Base-by-base conservation (phyloP, 805 yeast genomes). In the Ogataea methanolica region DNA sequence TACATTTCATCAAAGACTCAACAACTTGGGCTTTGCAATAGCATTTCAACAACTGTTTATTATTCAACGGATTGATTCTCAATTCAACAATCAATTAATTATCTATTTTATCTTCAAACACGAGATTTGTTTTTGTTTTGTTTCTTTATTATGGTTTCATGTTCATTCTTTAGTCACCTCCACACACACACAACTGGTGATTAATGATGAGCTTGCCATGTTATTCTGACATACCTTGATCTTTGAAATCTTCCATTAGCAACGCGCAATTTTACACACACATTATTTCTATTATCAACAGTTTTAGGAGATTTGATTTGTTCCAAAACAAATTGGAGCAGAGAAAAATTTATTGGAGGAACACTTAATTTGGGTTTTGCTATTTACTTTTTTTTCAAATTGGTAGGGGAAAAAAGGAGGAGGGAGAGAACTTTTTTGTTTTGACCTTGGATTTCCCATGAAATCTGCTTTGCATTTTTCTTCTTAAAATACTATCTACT, bases 381-480 rank as follows among this genome's bases (percentile, higher is more conserved):
- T 19, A 19, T 3, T 19, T 19, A 19, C 21, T 19, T 26, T 33
- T 9, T 16, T 9, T 33, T 37, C 33, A 23, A 35, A 5, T 26
- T 26, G 31, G 31, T 26, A 11, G 14, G 29, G 26, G 21, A 29
- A 26, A 19, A 33, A 21, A 47, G 49, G 50, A 47, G 48, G 55
- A 55, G 55, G 51, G 58, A 50, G 58, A 54, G 58, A 51, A 50
- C 31, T 50, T 49, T 51, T 45, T 46, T 50, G 36, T 40, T 41
- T 34, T 26, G 31, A 9, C 33, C 17, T 19, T 39, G 33, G 3
- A 29, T 19, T 14, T 21, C 35, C 31, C 31, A 17, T 35, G 48
- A 41, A 50, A 45, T 26, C 21, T 19, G 21, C 4, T 19, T 19
- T 19, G 21, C 21, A 4, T 19, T 19, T 19, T 19, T 19, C 21